These are phyloP conservation scores for Podosphaera xanthii DNA, from an alignment of 2,329 filamentous ascomycete genomes.

Conservation along the genomic window DNA sequence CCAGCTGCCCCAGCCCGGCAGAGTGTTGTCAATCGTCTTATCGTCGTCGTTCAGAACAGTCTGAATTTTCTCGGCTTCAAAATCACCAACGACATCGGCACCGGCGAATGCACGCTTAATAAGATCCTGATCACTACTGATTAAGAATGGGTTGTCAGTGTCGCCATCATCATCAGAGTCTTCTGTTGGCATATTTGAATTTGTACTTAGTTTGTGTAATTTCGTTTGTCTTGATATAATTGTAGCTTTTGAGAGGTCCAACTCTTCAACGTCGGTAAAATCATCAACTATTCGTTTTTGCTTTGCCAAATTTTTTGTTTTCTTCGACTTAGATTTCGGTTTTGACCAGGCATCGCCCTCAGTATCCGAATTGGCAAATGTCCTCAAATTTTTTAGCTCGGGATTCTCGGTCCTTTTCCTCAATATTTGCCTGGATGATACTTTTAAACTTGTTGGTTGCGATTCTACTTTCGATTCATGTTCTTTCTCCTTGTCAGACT, in stretches of 20 bases:
- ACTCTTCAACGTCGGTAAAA: constrained; percentile 14
- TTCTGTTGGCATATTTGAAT: constrained; percentile 5
- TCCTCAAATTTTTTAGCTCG: neutral
- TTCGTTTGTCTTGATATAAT: constrained; percentile 13
- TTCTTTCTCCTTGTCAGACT: constrained; percentile 14
- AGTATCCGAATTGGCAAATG: constrained; percentile 1
- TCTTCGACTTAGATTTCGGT: constrained; percentile 3
- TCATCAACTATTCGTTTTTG: constrained; percentile 15
- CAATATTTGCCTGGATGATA: neutral
- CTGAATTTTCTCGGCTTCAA: constrained; percentile 56
- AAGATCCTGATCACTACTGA: constrained; percentile 39
- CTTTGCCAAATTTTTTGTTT: constrained; percentile 8
- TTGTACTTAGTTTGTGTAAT: constrained; percentile 10
- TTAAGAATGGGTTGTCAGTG: constrained; percentile 27
- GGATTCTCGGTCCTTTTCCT: constrained; percentile 1
- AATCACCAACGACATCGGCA: constrained; percentile 61
- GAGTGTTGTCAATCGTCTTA: constrained; percentile 57
- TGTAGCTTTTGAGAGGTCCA: constrained; percentile 15
- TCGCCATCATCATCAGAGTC: constrained; percentile 16
- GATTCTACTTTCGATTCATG: neutral
- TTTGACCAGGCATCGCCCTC: constrained; percentile 17
- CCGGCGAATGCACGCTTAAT: constrained; percentile 73
- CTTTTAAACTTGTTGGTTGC: too few relatives aligned
- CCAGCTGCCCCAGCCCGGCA: constrained; percentile 91
- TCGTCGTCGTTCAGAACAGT: constrained; percentile 57